Evolutionary conservation across 257 asterid genomes (phyloP).

Genomic region (Mentha longifolia): DNA sequence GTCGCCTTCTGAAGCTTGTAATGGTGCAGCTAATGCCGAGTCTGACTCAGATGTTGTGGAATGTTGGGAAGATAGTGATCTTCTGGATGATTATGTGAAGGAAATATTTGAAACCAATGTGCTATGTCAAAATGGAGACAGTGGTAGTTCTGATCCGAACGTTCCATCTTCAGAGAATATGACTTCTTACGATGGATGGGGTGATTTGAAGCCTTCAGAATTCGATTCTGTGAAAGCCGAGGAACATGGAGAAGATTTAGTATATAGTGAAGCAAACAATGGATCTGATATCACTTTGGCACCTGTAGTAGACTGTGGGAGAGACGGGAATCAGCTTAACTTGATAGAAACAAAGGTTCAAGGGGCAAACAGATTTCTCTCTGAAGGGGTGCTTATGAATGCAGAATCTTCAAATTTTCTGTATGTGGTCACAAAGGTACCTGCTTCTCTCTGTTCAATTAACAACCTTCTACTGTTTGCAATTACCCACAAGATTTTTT

Average conservation of each 20-base stretch:
- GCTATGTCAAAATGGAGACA: conserved; percentile 33
- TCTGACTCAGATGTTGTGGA: conserved; percentile 32
- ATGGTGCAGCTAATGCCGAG: conserved; percentile 30
- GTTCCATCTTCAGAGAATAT: conserved; percentile 12
- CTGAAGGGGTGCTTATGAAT: conserved; percentile 15
- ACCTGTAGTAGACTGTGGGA: conserved; percentile 11
- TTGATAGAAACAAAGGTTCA: conserved; percentile 8
- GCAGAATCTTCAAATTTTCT: conserved; percentile 25
- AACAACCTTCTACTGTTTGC: neutral
- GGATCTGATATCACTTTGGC: neutral
- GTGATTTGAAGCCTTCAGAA: too few relatives aligned
- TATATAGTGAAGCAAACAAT: conserved; percentile 7
- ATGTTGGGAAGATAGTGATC: conserved; percentile 35
- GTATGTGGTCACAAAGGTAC: conserved; percentile 45
- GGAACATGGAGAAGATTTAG: conserved; percentile 26
- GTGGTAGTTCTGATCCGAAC: neutral
- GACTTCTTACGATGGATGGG: conserved; percentile 9
- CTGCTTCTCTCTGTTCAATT: conserved; percentile 22
- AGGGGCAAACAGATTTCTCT: neutral
- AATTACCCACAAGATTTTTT: neutral
- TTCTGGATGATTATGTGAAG: conserved; percentile 27
- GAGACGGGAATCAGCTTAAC: conserved; percentile 14
- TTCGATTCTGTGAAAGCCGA: conserved; percentile 17
- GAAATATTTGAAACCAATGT: conserved; percentile 24
- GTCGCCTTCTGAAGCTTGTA: conserved; percentile 32